Evolutionary conservation across 2,329 filamentous ascomycete species (phyloP).

Genomic region (Pseudocercospora pini-densiflorae): DNA sequence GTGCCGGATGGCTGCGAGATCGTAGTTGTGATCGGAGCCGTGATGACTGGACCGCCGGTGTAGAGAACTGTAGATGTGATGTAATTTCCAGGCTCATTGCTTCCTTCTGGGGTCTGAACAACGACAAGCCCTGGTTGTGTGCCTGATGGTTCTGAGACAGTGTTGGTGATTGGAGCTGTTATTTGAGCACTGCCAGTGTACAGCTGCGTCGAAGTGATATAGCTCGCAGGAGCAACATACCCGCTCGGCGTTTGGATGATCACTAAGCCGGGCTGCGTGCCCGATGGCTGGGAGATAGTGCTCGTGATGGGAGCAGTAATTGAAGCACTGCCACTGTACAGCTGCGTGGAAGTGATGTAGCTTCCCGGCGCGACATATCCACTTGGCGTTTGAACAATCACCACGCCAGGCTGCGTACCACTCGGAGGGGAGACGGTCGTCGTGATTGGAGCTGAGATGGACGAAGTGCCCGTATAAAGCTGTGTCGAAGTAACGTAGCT

Average conservation of each 20-base stretch:
- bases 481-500: constrained; percentile 4
- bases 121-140: constrained; percentile 13
- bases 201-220: constrained; percentile 12
- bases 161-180: constrained; percentile 9
- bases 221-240: background rate
- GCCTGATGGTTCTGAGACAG: constrained; percentile 9
- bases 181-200: constrained; percentile 10
- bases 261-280: constrained; percentile 1
- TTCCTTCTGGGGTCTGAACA: constrained; percentile 14
- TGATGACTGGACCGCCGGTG: background rate
- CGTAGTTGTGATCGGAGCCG: background rate
- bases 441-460: constrained; percentile 8
- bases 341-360: constrained; percentile 13
- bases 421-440: constrained; percentile 6
- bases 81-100: constrained; percentile 9
- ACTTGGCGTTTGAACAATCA: constrained; percentile 14
- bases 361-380: background rate
- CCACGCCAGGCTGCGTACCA: background rate
- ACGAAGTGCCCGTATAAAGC: background rate
- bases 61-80: constrained; percentile 9
- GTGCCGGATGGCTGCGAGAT: background rate
- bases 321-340: background rate
- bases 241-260: constrained; percentile 14
- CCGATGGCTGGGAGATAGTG: background rate
- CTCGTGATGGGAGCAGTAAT: background rate